Evolutionary conservation across 1,284 basidiomycete species (phyloP).

Genomic region (Coriolopsis trogii): DNA sequence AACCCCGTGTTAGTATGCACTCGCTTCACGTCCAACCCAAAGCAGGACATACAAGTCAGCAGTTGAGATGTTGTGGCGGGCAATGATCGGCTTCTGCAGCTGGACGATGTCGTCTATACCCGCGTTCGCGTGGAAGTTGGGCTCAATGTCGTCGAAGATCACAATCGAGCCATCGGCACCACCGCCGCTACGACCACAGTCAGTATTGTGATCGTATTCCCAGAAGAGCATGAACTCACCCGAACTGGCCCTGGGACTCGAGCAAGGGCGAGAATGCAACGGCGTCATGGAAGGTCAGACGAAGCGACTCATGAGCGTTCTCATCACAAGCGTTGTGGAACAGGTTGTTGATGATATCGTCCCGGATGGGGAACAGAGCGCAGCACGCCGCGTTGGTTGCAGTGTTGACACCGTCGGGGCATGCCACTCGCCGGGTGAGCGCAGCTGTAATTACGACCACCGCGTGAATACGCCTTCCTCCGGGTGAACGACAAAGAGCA

Average conservation of each 20-base stretch:
- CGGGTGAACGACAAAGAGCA: neutral
- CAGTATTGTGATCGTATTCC: too few relatives aligned
- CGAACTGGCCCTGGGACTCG: constrained; percentile 4
- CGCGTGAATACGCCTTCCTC: neutral
- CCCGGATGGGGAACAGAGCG: constrained; percentile 3
- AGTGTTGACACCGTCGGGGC: constrained; percentile 1
- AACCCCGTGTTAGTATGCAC: neutral
- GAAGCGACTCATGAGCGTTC: constrained; percentile 1
- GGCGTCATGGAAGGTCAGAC: constrained; percentile 5
- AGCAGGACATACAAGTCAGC: constrained; percentile 2
- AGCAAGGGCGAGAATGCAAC: constrained; percentile 15
- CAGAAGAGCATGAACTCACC: too few relatives aligned
- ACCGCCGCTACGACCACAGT: too few relatives aligned
- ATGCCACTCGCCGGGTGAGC: constrained; percentile 9
- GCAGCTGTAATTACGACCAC: constrained; percentile 21
- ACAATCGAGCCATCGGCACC: constrained; percentile 2
- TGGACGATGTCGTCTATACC: constrained; percentile 13
- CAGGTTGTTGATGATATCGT: constrained; percentile 3
- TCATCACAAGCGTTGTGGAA: constrained; percentile 2
- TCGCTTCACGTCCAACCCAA: neutral
- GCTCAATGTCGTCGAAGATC: neutral
- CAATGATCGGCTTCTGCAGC: constrained; percentile 11
- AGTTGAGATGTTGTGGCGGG: constrained; percentile 12
- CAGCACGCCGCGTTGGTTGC: constrained; percentile 4
- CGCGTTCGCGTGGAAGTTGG: constrained; percentile 1